Percentiles rank a stretch among this genome's conserved stretches.
Conservation (phyloP, 192 early-diverging fungal species). For the Coemansia guatemalensis region DNA sequence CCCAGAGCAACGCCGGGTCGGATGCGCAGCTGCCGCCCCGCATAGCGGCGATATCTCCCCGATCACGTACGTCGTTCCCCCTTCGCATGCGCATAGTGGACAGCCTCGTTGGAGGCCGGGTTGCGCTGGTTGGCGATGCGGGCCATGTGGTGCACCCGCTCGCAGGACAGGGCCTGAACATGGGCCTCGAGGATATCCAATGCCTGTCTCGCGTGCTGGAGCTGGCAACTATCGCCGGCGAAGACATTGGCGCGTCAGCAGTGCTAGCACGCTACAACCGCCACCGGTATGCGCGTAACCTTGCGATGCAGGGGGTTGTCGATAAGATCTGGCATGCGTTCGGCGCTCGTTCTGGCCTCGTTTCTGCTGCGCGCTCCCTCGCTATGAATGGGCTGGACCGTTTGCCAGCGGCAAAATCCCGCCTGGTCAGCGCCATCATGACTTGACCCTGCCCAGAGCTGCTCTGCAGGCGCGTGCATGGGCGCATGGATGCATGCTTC, state of each 20-base stretch:
- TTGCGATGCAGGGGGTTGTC: conserved; percentile 80
- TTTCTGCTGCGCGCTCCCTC: conserved; percentile 70
- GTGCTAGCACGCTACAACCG: conserved; percentile 78
- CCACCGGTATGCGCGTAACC: conserved; percentile 77
- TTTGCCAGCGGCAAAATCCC: conserved; percentile 63
- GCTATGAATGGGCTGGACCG: conserved; percentile 70
- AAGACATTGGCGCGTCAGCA: conserved; percentile 78
- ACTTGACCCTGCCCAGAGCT: neutral
- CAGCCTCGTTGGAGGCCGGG: conserved; percentile 70
- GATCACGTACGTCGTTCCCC: conserved; percentile 79
- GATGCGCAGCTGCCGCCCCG: conserved; percentile 54
- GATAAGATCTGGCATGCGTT: conserved; percentile 82
- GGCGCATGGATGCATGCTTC: neutral
- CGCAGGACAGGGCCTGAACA: conserved; percentile 95
- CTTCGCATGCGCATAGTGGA: conserved; percentile 79
- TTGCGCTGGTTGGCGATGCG: conserved; percentile 93
- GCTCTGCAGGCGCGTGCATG: neutral
- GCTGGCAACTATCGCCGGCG: conserved; percentile 65
- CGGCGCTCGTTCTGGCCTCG: conserved; percentile 59
- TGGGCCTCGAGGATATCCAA: conserved; percentile 86
- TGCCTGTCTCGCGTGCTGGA: conserved; percentile 64
- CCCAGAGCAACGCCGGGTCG: conserved; percentile 4
- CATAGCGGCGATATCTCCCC: conserved; percentile 63
- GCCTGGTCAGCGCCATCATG: conserved; percentile 29
- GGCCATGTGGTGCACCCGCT: conserved; percentile 95